A percentile compares a stretch with the other conserved stretches of the same genome.
Conservation (phyloP, 225 moss, liverwort and hornwort species). For the Antitrichia curtipendula region DNA sequence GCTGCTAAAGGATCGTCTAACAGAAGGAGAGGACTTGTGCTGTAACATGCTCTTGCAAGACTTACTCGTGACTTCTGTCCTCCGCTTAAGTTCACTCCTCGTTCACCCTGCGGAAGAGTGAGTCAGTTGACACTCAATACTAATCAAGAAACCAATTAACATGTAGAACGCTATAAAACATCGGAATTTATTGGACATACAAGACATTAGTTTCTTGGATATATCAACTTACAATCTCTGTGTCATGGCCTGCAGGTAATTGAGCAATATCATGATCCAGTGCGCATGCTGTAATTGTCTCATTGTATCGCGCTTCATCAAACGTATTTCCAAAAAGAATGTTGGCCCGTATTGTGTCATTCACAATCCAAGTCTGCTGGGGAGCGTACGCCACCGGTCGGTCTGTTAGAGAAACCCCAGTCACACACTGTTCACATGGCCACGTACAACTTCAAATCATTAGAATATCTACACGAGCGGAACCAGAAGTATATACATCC, state of each 20-base stretch:
- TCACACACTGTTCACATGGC: constrained; percentile 27
- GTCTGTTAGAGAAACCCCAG: constrained; percentile 37
- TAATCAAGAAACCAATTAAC: neutral
- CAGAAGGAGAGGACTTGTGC: constrained; percentile 48
- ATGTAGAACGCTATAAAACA: neutral
- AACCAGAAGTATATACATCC: neutral
- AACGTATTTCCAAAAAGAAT: constrained; percentile 44
- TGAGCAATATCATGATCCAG: constrained; percentile 66
- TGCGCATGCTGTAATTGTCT: constrained; percentile 60
- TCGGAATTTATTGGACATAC: neutral
- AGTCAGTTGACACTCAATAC: neutral
- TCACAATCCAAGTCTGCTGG: constrained; percentile 93
- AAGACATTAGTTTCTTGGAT: neutral
- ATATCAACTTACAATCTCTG: constrained; percentile 66
- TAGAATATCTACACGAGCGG: neutral
- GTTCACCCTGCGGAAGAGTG: constrained; percentile 47
- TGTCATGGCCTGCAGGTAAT: constrained; percentile 64
- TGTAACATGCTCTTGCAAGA: constrained; percentile 91
- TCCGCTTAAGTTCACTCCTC: constrained; percentile 89
- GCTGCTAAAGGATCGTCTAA: constrained; percentile 93
- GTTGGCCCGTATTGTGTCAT: constrained; percentile 58
- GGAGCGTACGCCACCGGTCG: constrained; percentile 62
- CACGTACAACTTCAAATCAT: neutral
- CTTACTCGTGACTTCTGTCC: constrained; percentile 87
- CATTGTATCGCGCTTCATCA: constrained; percentile 58